Conservation (phyloP, 352 stramenopile genomes). For the Phytophthora sansomeana region DNA sequence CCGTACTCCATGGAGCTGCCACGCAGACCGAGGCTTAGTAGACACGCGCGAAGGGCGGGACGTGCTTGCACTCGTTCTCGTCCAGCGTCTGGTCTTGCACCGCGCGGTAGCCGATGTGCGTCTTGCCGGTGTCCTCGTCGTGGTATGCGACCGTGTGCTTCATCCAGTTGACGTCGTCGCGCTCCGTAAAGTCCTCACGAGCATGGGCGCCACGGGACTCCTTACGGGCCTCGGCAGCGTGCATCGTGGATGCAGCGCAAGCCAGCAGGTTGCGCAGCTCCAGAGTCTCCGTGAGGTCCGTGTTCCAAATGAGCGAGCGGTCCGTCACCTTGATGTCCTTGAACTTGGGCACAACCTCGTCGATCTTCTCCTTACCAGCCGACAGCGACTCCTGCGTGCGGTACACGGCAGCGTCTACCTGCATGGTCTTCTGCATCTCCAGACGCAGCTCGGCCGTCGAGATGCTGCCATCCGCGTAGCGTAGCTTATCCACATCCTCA, state of each 20-base stretch:
- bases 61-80: conserved; percentile 94
- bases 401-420: conserved; percentile 62
- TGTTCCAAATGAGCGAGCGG: conserved; percentile 98
- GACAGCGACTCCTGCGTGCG: conserved; percentile 70
- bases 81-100: conserved; percentile 96
- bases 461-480: conserved; percentile 85
- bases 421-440: conserved; percentile 73
- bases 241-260: conserved; percentile 95
- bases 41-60: conserved; percentile 95
- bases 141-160: conserved; percentile 97
- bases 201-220: conserved; percentile 97
- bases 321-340: conserved; percentile 95
- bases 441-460: conserved; percentile 88
- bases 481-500: conserved; percentile 89
- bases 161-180: conserved; percentile 97
- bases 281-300: conserved; percentile 97
- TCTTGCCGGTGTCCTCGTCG: conserved; percentile 88
- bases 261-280: conserved; percentile 94
- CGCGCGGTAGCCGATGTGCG: conserved; percentile 90
- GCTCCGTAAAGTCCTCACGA: conserved; percentile 94
- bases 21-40: conserved; percentile 87
- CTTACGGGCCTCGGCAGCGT: conserved; percentile 94
- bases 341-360: conserved; percentile 92
- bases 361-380: conserved; percentile 88
- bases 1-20: conserved; percentile 31